A percentile compares a stretch with the other conserved stretches of the same genome.
Conservation (phyloP, 139 green algal species). For the Micractinium conductrix region DNA sequence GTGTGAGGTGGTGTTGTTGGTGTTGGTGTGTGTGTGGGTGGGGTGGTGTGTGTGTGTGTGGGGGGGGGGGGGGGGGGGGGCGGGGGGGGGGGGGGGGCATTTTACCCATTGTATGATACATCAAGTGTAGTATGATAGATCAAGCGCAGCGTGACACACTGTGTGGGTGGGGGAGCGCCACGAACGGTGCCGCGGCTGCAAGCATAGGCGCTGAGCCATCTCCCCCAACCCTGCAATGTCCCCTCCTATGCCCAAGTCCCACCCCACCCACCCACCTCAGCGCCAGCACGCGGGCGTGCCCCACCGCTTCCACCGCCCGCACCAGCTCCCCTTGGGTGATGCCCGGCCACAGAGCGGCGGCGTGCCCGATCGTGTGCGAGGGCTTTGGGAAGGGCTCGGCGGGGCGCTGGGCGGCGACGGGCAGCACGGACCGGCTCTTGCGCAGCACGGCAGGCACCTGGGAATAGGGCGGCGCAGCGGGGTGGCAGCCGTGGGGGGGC, state of each 20-base stretch:
- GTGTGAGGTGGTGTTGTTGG: no score
- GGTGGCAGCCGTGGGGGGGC: background rate
- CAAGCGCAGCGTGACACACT: background rate
- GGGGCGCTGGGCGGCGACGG: background rate
- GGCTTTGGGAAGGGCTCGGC: background rate
- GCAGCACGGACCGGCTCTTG: conserved; percentile 14
- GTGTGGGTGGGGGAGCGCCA: background rate
- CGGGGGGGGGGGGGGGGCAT: no score
- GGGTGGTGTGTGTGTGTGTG: no score
- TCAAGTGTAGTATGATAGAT: no score
- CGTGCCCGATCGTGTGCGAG: background rate
- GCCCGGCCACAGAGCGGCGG: background rate
- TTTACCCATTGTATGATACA: no score
- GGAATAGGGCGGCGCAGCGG: background rate
- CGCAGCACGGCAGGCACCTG: conserved; percentile 2
- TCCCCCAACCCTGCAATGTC: background rate
- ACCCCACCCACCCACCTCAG: background rate
- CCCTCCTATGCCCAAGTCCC: background rate
- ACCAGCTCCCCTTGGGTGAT: background rate
- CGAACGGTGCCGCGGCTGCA: background rate
- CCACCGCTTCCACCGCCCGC: conserved; percentile 3
- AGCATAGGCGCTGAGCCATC: background rate
- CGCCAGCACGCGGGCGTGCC: background rate
- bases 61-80: no score
- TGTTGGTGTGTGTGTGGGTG: no score